These are phyloP conservation scores for Trichosporon inkin DNA, from an alignment of 1,284 basidiomycete species.

Conservation along the genomic window DNA sequence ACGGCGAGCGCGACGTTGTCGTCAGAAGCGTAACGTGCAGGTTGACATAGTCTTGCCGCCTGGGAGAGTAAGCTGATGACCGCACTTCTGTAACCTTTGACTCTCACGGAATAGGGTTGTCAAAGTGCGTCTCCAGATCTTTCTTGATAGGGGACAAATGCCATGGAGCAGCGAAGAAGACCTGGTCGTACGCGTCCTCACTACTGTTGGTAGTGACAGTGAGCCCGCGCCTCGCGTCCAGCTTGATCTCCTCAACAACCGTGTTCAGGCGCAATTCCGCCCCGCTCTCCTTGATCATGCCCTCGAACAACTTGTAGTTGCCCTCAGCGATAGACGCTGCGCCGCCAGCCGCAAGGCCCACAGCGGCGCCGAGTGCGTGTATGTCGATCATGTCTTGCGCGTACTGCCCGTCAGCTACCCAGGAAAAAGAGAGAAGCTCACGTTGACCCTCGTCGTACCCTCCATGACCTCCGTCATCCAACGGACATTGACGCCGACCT, in stretches of 20 bases:
- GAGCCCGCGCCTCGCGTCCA: conserved; percentile 9
- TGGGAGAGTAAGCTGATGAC: too few species aligned
- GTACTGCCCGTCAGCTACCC: conserved; percentile 32
- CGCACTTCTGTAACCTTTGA: conserved; percentile 14
- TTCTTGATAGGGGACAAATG: conserved; percentile 26
- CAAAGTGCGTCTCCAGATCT: conserved; percentile 18
- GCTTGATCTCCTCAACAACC: conserved; percentile 46
- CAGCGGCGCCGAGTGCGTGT: conserved; percentile 72
- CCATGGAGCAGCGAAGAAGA: conserved; percentile 49
- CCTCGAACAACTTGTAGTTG: conserved; percentile 80
- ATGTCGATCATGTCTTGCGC: conserved; percentile 65
- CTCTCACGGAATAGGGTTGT: conserved; percentile 21
- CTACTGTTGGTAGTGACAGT: conserved; percentile 11
- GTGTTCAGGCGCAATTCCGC: conserved; percentile 68
- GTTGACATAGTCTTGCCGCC: conserved; percentile 65
- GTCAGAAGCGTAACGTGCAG: conserved; percentile 85
- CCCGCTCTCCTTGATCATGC: conserved; percentile 66
- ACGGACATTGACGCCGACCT: conserved; percentile 53
- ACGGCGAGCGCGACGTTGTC: conserved; percentile 63
- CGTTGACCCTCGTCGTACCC: conserved; percentile 79
- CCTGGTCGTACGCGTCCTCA: conserved; percentile 36
- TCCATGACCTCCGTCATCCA: conserved; percentile 77
- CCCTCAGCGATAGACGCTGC: conserved; percentile 70
- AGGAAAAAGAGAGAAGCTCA: conserved; percentile 43
- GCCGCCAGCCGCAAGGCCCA: conserved; percentile 68